Evolutionary conservation across 495 filamentous ascomycete species (phyloP).

Genomic region (Daldinia concentrica): DNA sequence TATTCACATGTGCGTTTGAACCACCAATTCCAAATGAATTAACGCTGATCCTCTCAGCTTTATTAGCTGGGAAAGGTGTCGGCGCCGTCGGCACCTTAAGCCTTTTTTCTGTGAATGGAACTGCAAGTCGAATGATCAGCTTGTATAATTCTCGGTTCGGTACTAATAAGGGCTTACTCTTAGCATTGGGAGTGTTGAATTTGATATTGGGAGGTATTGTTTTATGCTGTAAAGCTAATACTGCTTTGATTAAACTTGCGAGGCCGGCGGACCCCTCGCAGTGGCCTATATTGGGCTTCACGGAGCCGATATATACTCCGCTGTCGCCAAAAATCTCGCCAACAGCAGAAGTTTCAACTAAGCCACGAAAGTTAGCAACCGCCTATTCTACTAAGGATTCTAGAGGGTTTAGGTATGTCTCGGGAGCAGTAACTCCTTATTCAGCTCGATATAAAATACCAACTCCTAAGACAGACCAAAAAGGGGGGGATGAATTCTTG

Average conservation of each 20-base stretch:
- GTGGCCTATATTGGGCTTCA: conserved; percentile 63
- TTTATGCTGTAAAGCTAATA: conserved; percentile 59
- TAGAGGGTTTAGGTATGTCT: not conserved
- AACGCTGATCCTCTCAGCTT: conserved; percentile 47
- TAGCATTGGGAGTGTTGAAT: conserved; percentile 43
- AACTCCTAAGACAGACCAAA: not conserved
- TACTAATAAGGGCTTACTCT: conserved; percentile 34
- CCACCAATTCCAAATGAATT: conserved; percentile 63
- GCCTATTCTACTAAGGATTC: not conserved
- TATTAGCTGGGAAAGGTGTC: conserved; percentile 35
- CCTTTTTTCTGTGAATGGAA: conserved; percentile 38
- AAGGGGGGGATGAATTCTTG: not conserved
- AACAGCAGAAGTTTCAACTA: conserved; percentile 43
- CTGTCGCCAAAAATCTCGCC: conserved; percentile 43
- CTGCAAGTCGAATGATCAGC: conserved; percentile 25
- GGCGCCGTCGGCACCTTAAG: conserved; percentile 40
- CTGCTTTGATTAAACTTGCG: conserved; percentile 60
- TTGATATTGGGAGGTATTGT: conserved; percentile 52
- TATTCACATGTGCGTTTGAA: conserved; percentile 56
- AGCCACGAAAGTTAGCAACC: not conserved
- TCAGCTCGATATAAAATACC: not conserved
- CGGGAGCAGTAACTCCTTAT: not conserved
- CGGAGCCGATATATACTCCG: conserved; percentile 57
- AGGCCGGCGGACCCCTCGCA: conserved; percentile 59
- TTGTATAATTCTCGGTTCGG: not conserved